phyloP scores from a whole-genome alignment of 2,329 filamentous ascomycete species.

The Ophiosphaerella narmari region DNA sequence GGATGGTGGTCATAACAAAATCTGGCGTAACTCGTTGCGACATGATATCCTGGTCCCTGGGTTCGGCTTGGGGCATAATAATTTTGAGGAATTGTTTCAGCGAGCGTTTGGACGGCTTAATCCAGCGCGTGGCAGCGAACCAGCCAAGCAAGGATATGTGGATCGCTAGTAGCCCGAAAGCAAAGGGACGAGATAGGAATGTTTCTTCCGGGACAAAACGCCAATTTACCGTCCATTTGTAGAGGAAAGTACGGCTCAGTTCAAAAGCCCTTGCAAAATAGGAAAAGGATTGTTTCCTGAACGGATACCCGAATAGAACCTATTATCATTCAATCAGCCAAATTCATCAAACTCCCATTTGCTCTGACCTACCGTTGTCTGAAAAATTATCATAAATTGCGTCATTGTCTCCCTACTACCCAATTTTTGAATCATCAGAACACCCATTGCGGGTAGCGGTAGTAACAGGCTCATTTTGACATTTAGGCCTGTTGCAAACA shows the following conservation, averaged over 20 bases:
- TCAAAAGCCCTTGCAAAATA: slow-evolving; percentile 89
- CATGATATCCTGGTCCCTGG: slow-evolving; percentile 59
- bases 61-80: slow-evolving; percentile 49
- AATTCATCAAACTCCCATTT: background rate
- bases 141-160: slow-evolving; percentile 69
- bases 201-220: slow-evolving; percentile 83
- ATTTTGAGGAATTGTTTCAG: slow-evolving; percentile 60
- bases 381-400: slow-evolving; percentile 71
- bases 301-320: slow-evolving; percentile 66
- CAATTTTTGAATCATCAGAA: slow-evolving; percentile 74
- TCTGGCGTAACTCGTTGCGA: slow-evolving; percentile 66
- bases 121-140: slow-evolving; percentile 73
- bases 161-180: slow-evolving; percentile 65
- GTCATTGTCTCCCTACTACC: slow-evolving; percentile 69
- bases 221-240: slow-evolving; percentile 99
- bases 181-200: slow-evolving; percentile 76
- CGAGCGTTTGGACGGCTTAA: slow-evolving; percentile 67
- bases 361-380: slow-evolving; percentile 69
- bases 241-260: slow-evolving; percentile 86
- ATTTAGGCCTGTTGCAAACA: slow-evolving; percentile 80
- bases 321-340: slow-evolving; percentile 30
- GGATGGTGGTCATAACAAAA: slow-evolving; percentile 76
- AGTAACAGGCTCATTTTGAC: slow-evolving; percentile 94
- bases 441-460: slow-evolving; percentile 76
- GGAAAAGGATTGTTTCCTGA: slow-evolving; percentile 67